Base-by-base conservation (phyloP, 345 rosid species). In the Excoecaria cochinchinensis region DNA sequence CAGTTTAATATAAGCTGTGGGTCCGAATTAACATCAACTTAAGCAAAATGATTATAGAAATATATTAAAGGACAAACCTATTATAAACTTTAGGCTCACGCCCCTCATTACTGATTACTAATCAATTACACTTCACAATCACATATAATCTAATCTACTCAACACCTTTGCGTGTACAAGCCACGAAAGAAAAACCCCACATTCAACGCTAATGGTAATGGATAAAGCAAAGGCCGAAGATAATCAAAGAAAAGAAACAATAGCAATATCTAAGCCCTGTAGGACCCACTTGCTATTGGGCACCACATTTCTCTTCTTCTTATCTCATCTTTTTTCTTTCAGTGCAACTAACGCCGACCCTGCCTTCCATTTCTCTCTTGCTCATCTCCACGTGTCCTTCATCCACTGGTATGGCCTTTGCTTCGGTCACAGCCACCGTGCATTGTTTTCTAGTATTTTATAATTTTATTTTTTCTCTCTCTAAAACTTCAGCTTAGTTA, bases 301-400 rank as follows among this genome's bases (percentile, higher is more conserved):
- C 15, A 63, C 74, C 31, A 10, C 74, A 36, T 55, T 52, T 16
- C 59, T 17, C 70, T 19, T 44, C 65, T 42, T 11, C 74, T 71
- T 44, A 58, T 57, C 62, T 31, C 50, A 9, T 39, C 51, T 56
- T 69, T 31, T 31, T 19, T 51, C n/a, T 36, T 48, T 17, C 6
- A n/a, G 74, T 57, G 65, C 74, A 42, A 66, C 51, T 39, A 71
- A 71, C 65, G 8, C 11, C 53, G 12, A 71, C 19, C 74, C 62
- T 39, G 38, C 50, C 47, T 11, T 39, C 3, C 46, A 25, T 39
- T 36, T 12, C 16, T 39, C 44, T 0, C n/a, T 16, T 46, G 17
- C 62, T 38, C 51, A 8, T 31, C 1, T 36, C 65, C 38, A 71
- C 74, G 74, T 71, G 74, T 57, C 65, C 21, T 1, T 14, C 53